phyloP scores from a whole-genome alignment of 768 basidiomycete genomes.

The Suillus americanus region DNA sequence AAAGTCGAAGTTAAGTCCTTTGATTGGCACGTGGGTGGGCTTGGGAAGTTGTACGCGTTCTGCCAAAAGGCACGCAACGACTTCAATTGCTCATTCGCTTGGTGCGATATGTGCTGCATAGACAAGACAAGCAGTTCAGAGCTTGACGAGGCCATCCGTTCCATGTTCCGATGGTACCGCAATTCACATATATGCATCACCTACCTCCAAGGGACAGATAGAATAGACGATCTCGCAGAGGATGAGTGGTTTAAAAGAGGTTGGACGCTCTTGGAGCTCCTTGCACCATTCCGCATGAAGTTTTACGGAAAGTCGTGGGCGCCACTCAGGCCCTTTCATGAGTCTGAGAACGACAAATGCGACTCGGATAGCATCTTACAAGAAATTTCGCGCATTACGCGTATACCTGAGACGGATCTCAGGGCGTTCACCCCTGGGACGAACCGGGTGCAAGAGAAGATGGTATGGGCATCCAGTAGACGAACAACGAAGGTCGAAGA shows the following conservation, averaged over 20 bases:
- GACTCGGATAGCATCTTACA: neutral
- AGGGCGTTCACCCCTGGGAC: neutral
- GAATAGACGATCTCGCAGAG: slow-evolving; percentile 2
- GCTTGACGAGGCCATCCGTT: slow-evolving; percentile 14
- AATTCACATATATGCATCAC: slow-evolving; percentile 12
- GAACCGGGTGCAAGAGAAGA: slow-evolving; percentile 19
- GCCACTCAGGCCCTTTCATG: slow-evolving; percentile 2
- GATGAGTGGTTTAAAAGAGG: slow-evolving; percentile 13
- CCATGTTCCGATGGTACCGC: slow-evolving; percentile 14
- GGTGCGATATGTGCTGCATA: slow-evolving; percentile 18
- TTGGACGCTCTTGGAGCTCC: slow-evolving; percentile 9
- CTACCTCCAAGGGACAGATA: slow-evolving; percentile 8
- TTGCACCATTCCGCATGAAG: slow-evolving; percentile 5
- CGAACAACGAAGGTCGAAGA: slow-evolving; percentile 30
- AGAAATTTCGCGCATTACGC: slow-evolving; percentile 1
- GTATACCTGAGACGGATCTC: slow-evolving; percentile 2
- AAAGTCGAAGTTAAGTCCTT: neutral
- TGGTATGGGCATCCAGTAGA: slow-evolving; percentile 31
- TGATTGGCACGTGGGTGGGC: neutral
- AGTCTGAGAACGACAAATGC: slow-evolving; percentile 3
- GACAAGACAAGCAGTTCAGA: slow-evolving; percentile 20
- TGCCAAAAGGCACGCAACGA: slow-evolving; percentile 11
- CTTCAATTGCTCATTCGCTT: slow-evolving; percentile 10
- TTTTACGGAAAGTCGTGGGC: slow-evolving; percentile 9
- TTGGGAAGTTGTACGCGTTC: slow-evolving; percentile 5